phyloP scores from a whole-genome alignment of 1,284 basidiomycete species.

The Cutaneotrichosporon dermatis region DNA sequence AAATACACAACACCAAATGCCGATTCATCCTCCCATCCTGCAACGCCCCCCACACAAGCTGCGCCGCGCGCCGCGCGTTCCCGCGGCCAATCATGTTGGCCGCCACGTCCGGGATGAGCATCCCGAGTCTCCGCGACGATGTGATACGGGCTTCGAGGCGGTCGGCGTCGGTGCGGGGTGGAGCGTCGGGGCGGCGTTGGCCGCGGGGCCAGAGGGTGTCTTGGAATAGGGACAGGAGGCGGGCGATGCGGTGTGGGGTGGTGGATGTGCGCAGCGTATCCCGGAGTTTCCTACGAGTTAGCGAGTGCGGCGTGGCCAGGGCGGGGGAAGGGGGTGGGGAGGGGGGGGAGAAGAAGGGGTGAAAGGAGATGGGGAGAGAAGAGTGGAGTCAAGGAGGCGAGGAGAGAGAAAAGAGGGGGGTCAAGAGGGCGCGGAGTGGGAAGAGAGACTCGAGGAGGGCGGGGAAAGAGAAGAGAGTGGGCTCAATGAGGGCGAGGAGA shows the following conservation, averaged over 20 bases:
- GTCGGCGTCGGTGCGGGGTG: slow-evolving; percentile 71
- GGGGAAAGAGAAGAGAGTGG: no score
- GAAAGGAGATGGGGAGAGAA: no score
- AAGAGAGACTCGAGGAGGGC: no score
- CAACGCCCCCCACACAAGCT: slow-evolving; percentile 82
- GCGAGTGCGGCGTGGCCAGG: not conserved
- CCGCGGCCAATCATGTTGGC: slow-evolving; percentile 94
- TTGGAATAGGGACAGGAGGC: slow-evolving; percentile 62
- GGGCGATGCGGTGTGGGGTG: slow-evolving; percentile 64
- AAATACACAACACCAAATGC: slow-evolving; percentile 77
- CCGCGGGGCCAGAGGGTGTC: slow-evolving; percentile 79
- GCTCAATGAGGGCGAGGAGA: no score
- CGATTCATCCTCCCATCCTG: slow-evolving; percentile 91
- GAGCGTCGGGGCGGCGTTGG: slow-evolving; percentile 58
- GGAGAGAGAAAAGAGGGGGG: no score
- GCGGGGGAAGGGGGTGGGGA: no score
- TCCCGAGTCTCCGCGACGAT: slow-evolving; percentile 71
- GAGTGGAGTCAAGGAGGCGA: no score
- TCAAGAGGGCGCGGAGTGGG: no score
- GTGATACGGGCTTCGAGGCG: slow-evolving; percentile 73
- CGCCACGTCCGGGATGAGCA: slow-evolving; percentile 85
- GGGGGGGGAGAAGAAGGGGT: no score
- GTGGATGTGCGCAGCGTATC: slow-evolving; percentile 65
- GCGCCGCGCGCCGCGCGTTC: slow-evolving; percentile 84
- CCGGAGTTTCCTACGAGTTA: slow-evolving; percentile 56